A percentile compares a stretch with the other conserved stretches of the same genome.
Conservation (phyloP, 2,329 filamentous ascomycete genomes). For the Cladophialophora bantiana region DNA sequence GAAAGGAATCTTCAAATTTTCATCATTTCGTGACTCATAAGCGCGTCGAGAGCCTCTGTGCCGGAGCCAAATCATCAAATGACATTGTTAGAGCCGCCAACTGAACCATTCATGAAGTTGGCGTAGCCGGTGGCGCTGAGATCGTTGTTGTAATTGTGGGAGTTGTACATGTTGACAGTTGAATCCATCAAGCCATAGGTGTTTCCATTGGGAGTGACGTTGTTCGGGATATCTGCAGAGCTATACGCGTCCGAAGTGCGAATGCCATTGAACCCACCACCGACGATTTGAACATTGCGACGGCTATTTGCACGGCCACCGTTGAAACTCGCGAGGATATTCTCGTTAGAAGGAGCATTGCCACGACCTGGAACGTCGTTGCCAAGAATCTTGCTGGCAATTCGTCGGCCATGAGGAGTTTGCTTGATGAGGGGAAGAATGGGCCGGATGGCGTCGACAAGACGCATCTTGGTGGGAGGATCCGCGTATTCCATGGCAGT, state of each 20-base stretch:
- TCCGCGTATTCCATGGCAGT: conserved; percentile 90
- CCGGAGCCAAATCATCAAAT: conserved; percentile 26
- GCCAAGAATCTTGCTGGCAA: conserved; percentile 82
- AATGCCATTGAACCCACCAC: conserved; percentile 39
- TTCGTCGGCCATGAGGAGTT: conserved; percentile 92
- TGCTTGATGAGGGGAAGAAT: conserved; percentile 83
- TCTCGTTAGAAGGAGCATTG: conserved; percentile 50
- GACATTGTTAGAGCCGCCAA: conserved; percentile 31
- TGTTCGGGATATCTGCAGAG: conserved; percentile 25
- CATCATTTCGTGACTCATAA: conserved; percentile 39
- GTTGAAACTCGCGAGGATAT: conserved; percentile 47
- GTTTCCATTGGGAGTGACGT: conserved; percentile 27
- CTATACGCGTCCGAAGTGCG: conserved; percentile 27
- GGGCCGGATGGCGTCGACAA: conserved; percentile 85
- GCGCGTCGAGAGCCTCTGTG: conserved; percentile 19
- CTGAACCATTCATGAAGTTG: conserved; percentile 31
- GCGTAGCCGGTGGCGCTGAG: conserved; percentile 32
- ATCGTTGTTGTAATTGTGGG: conserved; percentile 31
- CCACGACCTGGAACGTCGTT: conserved; percentile 55
- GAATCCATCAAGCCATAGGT: conserved; percentile 31
- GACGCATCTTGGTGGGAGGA: conserved; percentile 71
- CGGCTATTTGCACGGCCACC: conserved; percentile 37
- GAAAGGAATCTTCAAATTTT: conserved; percentile 30
- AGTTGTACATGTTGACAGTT: conserved; percentile 33
- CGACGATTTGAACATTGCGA: conserved; percentile 42